Evolutionary conservation across 83 land plant species (phyloP), one percentile per base, ranked within the genome.

Genomic region (Picea mariana): DNA sequence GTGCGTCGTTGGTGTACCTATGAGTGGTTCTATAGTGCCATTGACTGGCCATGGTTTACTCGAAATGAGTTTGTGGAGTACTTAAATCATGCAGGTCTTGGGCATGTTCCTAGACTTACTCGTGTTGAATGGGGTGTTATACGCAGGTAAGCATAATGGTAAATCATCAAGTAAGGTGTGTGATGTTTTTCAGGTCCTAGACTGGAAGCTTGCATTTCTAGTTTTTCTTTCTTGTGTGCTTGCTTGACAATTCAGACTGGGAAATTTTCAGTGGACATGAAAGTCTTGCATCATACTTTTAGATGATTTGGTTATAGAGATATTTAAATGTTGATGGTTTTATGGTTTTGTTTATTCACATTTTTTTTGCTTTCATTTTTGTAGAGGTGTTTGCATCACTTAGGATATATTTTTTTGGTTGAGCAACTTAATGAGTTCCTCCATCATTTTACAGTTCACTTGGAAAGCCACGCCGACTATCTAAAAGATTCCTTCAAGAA

Each of bases 21-120:
- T 88, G 99, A 97, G 83, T 97, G 99, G 99, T 97, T 97, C 67
- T 97, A 97, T 62, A 97, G 99, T 89, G 97, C 98, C 59, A 97
- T 97, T 79, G 99, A 97, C 79, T 92, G 91, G 77, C 99, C 99
- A 64, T 97, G 98, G 98, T 97, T 95, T 92, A 88, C 95, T 18
- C 90, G 86, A 67, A 92, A 87, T 80, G 99, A 97, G 79, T 97
- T 95, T 88, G 98, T 94, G n/a, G 99, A 92, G 81, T 97, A 97
- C 87, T 80, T 97, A 60, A 86, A 92, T 82, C 97, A 95, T 92
- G 99, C 94, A 55, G 91, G 93, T 26, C 83, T 97, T 75, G 94
- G 99, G 9, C 94, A 92, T 82, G 85, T 95, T 80, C 94, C 97
- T 67, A 95, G 96, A 68, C 86, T 97, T 60, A 95, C 98, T 69